Percentiles rank a stretch among this genome's conserved stretches.
These are phyloP conservation scores for Pezicula neosporulosa DNA, from an alignment of 2,329 filamentous ascomycete species.

Conservation along the genomic window DNA sequence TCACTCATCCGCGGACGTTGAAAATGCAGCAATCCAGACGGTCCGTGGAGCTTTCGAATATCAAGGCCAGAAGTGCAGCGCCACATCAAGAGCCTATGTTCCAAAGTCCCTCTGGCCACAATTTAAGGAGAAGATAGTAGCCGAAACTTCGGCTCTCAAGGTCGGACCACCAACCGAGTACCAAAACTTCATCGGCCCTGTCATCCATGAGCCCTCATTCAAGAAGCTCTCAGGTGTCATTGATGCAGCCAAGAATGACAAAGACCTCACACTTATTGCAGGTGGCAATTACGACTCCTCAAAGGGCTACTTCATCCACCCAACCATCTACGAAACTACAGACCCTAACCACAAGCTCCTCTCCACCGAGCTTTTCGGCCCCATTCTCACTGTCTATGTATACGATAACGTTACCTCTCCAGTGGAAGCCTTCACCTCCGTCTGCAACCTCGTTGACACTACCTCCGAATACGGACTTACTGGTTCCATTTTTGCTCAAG, in stretches of 20 bases:
- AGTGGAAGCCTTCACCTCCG: slow-evolving; percentile 51
- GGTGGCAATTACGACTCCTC: slow-evolving; percentile 76
- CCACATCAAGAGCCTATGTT: slow-evolving; percentile 77
- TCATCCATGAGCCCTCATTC: slow-evolving; percentile 80
- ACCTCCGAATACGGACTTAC: slow-evolving; percentile 78
- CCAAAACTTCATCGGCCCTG: slow-evolving; percentile 79
- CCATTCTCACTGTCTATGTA: slow-evolving; percentile 69
- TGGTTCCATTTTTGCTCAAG: slow-evolving; percentile 70
- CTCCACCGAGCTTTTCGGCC: slow-evolving; percentile 78
- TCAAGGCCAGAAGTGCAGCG: slow-evolving; percentile 89
- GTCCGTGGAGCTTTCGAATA: slow-evolving; percentile 87
- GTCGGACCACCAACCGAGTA: slow-evolving; percentile 66
- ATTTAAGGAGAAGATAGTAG: slow-evolving; percentile 63
- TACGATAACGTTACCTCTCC: slow-evolving; percentile 65
- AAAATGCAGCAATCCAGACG: slow-evolving; percentile 77
- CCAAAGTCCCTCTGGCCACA: slow-evolving; percentile 71
- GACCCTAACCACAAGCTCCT: slow-evolving; percentile 74
- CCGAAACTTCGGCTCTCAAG: slow-evolving; percentile 68
- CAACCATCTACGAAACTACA: slow-evolving; percentile 74
- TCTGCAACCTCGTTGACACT: slow-evolving; percentile 62
- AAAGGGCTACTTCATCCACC: slow-evolving; percentile 80
- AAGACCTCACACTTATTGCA: slow-evolving; percentile 66
- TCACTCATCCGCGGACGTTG: slow-evolving; percentile 71
- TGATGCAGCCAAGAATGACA: slow-evolving; percentile 74
- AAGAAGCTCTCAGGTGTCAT: slow-evolving; percentile 76